A percentile compares a stretch with the other conserved stretches of the same genome.
These are phyloP conservation scores for Zoysia matrella DNA, from an alignment of 202 grass and related monocot species.

Conservation along the genomic window DNA sequence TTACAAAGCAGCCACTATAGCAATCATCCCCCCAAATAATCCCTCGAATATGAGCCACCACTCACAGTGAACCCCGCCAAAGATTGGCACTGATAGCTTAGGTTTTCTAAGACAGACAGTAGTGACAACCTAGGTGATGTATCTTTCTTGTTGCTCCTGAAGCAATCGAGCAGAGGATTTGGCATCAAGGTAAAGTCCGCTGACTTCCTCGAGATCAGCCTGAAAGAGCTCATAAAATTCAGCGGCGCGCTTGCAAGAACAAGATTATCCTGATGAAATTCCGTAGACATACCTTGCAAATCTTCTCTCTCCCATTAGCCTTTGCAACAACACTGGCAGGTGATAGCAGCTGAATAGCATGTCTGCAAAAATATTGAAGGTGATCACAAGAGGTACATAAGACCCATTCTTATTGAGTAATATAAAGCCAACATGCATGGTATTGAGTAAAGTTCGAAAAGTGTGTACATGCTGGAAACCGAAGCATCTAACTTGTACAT, in stretches of 20 bases:
- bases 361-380: slow-evolving; percentile 47
- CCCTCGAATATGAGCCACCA: background rate
- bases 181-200: slow-evolving; percentile 70
- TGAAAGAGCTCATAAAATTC: slow-evolving; percentile 38
- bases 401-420: slow-evolving; percentile 8
- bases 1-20: slow-evolving; percentile 20
- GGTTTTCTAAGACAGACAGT: background rate
- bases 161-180: slow-evolving; percentile 83
- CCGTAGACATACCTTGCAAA: slow-evolving; percentile 72
- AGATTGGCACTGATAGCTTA: slow-evolving; percentile 8
- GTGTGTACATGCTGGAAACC: no score
- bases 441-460: background rate
- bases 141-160: slow-evolving; percentile 94
- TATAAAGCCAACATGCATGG: background rate
- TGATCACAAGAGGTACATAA: background rate
- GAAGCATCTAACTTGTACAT: background rate
- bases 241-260: background rate
- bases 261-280: background rate
- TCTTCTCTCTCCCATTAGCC: slow-evolving; percentile 90
- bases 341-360: slow-evolving; percentile 90
- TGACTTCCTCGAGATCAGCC: slow-evolving; percentile 88
- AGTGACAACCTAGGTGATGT: slow-evolving; percentile 60
- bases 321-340: slow-evolving; percentile 82
- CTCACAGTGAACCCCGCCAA: background rate
- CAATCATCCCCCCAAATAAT: background rate